Base-by-base conservation (phyloP, 2,329 filamentous ascomycete species). In the Cordyceps javanica region DNA sequence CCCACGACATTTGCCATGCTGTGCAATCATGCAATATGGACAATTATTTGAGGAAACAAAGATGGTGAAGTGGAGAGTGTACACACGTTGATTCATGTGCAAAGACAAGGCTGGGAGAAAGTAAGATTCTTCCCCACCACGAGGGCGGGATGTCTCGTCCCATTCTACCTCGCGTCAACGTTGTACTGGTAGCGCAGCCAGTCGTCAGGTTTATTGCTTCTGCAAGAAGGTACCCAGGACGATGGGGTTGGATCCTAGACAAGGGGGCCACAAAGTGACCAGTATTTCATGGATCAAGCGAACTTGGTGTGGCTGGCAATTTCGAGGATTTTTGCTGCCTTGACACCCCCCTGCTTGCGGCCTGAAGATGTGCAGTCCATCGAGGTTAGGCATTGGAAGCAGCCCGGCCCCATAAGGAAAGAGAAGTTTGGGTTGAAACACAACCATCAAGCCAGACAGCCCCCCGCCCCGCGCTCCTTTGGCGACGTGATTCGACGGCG, bases 141-240 rank as follows among this genome's bases (percentile, higher is more conserved):
- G 21, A 25, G 14, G 21, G 28, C 41, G 19, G 39, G 39, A 26
- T 36, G 21, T 44, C 19, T 54, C 39, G 39, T 54, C 51, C 51
- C 51, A 36, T 54, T 44, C 34, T 39, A 54, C 39, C 26, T 54
- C 51, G 39, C 28, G 39, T 54, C 51, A 26, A 54, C 28, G 51
- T 54, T 45, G 39, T 45, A 41, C 38, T 19, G 21, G 19, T 41
- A 53, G 25, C 34, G 38, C 26, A 54, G 39, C 26, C 28, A 28
- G 21, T 4, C 11, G 38, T 42, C 8, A 14, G 21, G 51, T 36
- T 44, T n/a, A n/a, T n/a, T 45, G 21, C 39, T 41, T 39, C 16
- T 44, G 51, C 49, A 39, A 21, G 32, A 39, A 10, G 4, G n/a
- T 23, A 21, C 34, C 34, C 23, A 41, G 38, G 2, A 41, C n/a